Conservation (phyloP, 2,329 filamentous ascomycete genomes). For the Cladosporium sphaerospermum region DNA sequence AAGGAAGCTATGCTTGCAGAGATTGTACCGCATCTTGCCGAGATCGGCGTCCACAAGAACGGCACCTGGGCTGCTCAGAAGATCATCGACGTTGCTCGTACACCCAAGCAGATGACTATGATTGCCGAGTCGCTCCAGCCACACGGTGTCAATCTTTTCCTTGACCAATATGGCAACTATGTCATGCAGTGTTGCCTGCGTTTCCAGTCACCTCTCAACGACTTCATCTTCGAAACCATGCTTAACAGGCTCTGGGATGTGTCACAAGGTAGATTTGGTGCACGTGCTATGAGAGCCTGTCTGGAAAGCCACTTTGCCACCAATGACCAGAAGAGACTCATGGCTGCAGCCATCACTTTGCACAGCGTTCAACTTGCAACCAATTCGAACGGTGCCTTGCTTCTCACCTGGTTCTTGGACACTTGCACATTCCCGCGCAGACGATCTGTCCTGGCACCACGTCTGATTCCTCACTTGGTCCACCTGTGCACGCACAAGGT, state of each 20-base stretch:
- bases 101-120: conserved; percentile 70
- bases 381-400: conserved; percentile 87
- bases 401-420: conserved; percentile 96
- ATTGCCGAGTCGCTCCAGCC: conserved; percentile 80
- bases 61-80: conserved; percentile 99
- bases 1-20: conserved; percentile 86
- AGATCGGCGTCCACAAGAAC: conserved; percentile 98
- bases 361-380: conserved; percentile 95
- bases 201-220: conserved; percentile 80
- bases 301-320: conserved; percentile 92
- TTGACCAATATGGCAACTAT: conserved; percentile 98
- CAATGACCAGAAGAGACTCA: conserved; percentile 90
- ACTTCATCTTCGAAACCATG: conserved; percentile 99
- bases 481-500: conserved; percentile 98
- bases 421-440: conserved; percentile 93
- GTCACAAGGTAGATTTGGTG: conserved; percentile 86
- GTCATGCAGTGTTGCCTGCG: conserved; percentile 94
- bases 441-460: conserved; percentile 83
- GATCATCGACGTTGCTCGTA: conserved; percentile 95
- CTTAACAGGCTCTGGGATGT: conserved; percentile 89
- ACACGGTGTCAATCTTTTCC: conserved; percentile 84
- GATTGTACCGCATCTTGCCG: conserved; percentile 85
- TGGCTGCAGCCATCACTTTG: conserved; percentile 89
- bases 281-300: conserved; percentile 92
- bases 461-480: conserved; percentile 85